Percentiles rank a stretch among this genome's conserved stretches.
Evolutionary conservation across 257 asterid species (phyloP).

Genomic region (Ehretia macrophylla): DNA sequence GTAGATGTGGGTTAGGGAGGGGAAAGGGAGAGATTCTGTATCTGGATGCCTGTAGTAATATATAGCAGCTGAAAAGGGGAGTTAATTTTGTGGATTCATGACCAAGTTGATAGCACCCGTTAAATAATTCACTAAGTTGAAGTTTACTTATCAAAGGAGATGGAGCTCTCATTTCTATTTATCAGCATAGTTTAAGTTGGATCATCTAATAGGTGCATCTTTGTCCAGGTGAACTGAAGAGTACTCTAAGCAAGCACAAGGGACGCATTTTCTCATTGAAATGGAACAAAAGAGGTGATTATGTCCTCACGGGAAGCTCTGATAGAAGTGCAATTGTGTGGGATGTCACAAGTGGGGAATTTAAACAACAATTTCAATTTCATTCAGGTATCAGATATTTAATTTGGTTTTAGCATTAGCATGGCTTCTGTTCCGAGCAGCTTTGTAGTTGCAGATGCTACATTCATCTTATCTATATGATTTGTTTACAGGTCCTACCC

Average conservation of each 20-base stretch:
- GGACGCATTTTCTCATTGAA: constrained; percentile 29
- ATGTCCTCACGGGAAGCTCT: constrained; percentile 29
- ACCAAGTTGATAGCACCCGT: no score
- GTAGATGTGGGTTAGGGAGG: no score
- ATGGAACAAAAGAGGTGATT: constrained; percentile 31
- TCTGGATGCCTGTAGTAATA: no score
- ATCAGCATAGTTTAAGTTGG: background rate
- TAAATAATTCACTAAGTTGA: no score
- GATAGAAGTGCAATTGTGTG: constrained; percentile 28
- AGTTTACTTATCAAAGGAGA: background rate
- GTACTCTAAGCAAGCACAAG: constrained; percentile 24
- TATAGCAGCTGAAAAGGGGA: no score
- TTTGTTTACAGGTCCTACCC: constrained; percentile 17
- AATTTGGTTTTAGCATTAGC: no score
- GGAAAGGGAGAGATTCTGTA: no score
- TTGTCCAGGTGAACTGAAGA: constrained; percentile 23
- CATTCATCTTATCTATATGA: background rate
- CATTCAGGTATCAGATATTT: constrained; percentile 26
- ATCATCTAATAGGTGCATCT: constrained; percentile 1
- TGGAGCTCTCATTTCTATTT: background rate
- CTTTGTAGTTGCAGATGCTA: background rate
- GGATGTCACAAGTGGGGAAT: constrained; percentile 24
- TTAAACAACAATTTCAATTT: constrained; percentile 23
- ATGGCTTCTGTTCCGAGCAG: background rate
- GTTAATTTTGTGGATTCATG: no score